phyloP scores from a whole-genome alignment of 2,329 filamentous ascomycete genomes.

The Calonectria hongkongensis region DNA sequence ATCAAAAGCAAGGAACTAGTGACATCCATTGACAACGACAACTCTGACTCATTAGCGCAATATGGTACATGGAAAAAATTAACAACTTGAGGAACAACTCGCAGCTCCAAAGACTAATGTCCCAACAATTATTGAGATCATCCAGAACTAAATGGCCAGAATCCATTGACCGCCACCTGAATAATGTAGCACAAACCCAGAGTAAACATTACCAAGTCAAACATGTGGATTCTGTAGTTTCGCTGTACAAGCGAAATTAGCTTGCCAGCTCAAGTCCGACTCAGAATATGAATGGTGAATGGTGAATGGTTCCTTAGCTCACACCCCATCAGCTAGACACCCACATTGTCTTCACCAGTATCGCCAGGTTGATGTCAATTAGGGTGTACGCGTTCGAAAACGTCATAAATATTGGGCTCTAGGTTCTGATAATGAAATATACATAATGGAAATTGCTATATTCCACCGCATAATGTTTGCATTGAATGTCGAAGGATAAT shows the following conservation, averaged over 20 bases:
- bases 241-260: too few relatives aligned
- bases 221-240: too few relatives aligned
- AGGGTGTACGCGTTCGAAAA: neutral
- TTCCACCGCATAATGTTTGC: neutral
- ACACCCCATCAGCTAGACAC: too few relatives aligned
- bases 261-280: too few relatives aligned
- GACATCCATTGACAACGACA: neutral
- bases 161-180: neutral
- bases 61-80: neutral
- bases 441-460: neutral
- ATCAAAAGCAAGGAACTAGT: neutral
- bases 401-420: neutral
- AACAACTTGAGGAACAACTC: neutral
- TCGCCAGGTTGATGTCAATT: neutral
- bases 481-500: neutral
- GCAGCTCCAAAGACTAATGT: neutral
- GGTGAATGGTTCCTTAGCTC: too few relatives aligned
- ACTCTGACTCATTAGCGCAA: neutral
- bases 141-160: neutral
- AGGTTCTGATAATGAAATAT: neutral
- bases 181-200: neutral
- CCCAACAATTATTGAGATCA: neutral
- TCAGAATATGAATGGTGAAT: too few relatives aligned
- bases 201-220: too few relatives aligned
- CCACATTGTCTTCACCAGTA: too few relatives aligned